These are phyloP conservation scores for Eustoma russellianum DNA, from an alignment of 257 asterid species.

Conservation along the genomic window DNA sequence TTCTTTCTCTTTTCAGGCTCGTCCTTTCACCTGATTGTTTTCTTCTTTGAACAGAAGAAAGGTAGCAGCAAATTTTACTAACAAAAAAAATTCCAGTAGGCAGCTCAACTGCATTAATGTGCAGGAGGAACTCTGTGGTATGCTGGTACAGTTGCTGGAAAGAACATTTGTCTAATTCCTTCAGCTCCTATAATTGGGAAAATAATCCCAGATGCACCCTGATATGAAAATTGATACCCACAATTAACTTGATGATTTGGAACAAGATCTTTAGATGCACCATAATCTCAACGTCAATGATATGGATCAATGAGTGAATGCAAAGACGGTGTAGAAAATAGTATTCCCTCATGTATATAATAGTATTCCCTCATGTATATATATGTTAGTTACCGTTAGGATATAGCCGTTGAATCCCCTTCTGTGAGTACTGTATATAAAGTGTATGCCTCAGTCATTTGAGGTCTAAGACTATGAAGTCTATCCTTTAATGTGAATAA, in stretches of 20 bases:
- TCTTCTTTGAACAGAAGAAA: neutral
- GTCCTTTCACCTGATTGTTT: constrained; percentile 2
- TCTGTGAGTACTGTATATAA: too few relatives aligned
- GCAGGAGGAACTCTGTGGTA: constrained; percentile 57
- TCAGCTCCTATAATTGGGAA: constrained; percentile 65
- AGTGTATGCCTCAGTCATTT: too few relatives aligned
- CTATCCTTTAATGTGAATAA: too few relatives aligned
- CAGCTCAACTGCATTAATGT: constrained; percentile 3
- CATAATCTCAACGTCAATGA: too few relatives aligned
- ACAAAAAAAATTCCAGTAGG: neutral
- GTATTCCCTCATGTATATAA: too few relatives aligned
- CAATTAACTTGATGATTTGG: too few relatives aligned
- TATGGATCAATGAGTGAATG: too few relatives aligned
- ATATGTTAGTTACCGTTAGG: too few relatives aligned
- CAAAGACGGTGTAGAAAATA: neutral
- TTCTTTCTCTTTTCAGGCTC: neutral
- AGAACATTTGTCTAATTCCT: constrained; percentile 70
- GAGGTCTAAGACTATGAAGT: too few relatives aligned
- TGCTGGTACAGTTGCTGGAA: constrained; percentile 68
- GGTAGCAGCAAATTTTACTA: neutral
- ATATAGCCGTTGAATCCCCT: too few relatives aligned
- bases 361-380: too few relatives aligned
- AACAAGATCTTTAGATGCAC: neutral
- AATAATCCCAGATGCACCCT: constrained; percentile 65
- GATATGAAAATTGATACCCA: neutral